Percentiles rank a stretch among this genome's conserved stretches.
Evolutionary conservation across 345 rosid genomes (phyloP).

Genomic region (Murraya koenigii): DNA sequence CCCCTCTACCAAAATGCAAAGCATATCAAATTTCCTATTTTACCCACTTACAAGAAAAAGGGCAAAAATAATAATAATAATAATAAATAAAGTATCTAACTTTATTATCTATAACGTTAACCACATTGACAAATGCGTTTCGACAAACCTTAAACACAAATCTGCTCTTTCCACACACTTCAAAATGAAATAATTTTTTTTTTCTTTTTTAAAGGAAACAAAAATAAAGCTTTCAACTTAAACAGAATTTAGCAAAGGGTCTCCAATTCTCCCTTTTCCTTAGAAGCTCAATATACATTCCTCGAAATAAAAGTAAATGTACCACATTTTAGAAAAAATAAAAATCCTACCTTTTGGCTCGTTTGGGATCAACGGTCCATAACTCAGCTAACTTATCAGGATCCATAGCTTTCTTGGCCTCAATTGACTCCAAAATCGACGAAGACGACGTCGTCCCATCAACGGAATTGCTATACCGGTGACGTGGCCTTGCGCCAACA

Average conservation of each 20-base stretch:
- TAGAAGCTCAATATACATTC: background rate
- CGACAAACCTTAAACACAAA: background rate
- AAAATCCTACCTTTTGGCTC: conserved; percentile 71
- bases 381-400: conserved; percentile 87
- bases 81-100: background rate
- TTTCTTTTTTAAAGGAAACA: background rate
- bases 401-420: conserved; percentile 96
- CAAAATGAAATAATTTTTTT: background rate
- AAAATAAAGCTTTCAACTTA: background rate
- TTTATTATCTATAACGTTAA: background rate
- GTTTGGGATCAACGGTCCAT: conserved; percentile 79
- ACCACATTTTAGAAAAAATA: background rate
- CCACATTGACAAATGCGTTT: background rate
- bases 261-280: background rate
- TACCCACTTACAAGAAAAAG: background rate
- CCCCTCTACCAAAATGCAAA: background rate
- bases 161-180: background rate
- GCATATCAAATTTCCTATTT: background rate
- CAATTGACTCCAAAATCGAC: conserved; percentile 57
- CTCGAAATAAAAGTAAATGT: background rate
- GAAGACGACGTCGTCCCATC: conserved; percentile 47
- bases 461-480: conserved; percentile 78
- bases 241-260: conserved; percentile 1
- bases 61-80: too few relatives aligned
- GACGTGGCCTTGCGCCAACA: conserved; percentile 42